Percentiles rank a stretch among this genome's conserved stretches.
Evolutionary conservation across 2,329 filamentous ascomycete species (phyloP).

Genomic region (Ophiostoma quercus): DNA sequence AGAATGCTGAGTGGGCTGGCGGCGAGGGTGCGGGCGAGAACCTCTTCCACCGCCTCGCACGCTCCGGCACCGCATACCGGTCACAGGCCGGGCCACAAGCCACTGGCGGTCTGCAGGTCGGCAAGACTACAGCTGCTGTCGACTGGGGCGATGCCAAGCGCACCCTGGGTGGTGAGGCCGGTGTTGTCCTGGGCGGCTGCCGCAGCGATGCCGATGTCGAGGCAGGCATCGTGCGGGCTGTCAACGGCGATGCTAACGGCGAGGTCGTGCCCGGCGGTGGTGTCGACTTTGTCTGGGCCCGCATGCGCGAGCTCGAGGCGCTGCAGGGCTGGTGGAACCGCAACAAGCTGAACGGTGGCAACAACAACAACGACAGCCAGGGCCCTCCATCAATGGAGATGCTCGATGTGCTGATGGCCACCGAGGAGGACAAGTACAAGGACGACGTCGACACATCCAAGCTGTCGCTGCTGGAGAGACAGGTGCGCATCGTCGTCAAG

Average conservation of each 20-base stretch:
- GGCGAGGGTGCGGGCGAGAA: slow-evolving; percentile 76
- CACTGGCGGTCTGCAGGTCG: slow-evolving; percentile 49
- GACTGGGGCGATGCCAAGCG: slow-evolving; percentile 80
- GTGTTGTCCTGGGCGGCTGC: slow-evolving; percentile 49
- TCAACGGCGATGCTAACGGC: slow-evolving; percentile 54
- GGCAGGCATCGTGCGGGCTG: slow-evolving; percentile 51
- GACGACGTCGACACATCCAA: not conserved
- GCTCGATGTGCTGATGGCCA: slow-evolving; percentile 23
- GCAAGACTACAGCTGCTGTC: slow-evolving; percentile 67
- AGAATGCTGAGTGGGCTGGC: slow-evolving; percentile 24
- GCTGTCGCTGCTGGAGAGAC: slow-evolving; percentile 39
- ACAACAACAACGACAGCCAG: slow-evolving; percentile 30
- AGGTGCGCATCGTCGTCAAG: slow-evolving; percentile 42
- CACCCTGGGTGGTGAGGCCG: slow-evolving; percentile 53
- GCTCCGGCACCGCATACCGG: slow-evolving; percentile 58
- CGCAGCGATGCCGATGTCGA: slow-evolving; percentile 55
- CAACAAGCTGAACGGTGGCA: slow-evolving; percentile 38
- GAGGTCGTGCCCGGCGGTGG: slow-evolving; percentile 54
- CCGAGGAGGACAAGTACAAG: slow-evolving; percentile 21
- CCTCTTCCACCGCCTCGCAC: slow-evolving; percentile 75
- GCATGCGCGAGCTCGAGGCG: slow-evolving; percentile 61
- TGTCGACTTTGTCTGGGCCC: slow-evolving; percentile 62
- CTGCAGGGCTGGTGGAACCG: slow-evolving; percentile 64
- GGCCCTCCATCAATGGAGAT: slow-evolving; percentile 34
- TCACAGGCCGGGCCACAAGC: slow-evolving; percentile 55